Evolutionary conservation across 768 basidiomycete species (phyloP), one percentile per base, ranked within the genome.

Genomic region (Russula earlei): DNA sequence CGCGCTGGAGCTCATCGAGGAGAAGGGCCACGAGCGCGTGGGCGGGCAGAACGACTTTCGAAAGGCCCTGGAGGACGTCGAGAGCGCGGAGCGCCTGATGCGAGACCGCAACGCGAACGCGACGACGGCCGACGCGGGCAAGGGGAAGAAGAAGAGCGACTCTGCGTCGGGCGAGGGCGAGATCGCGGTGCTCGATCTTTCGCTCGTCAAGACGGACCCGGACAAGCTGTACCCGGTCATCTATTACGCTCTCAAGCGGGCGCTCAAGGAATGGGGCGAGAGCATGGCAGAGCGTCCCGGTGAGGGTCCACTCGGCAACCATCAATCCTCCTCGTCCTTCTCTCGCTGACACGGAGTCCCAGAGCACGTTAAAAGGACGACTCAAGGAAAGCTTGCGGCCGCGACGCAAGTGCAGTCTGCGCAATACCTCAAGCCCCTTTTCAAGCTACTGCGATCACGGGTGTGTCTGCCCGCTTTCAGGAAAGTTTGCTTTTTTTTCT

Each of bases 141-240:
- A 80, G 60, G 82, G 77, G 64, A 84, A 82, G 73, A 84, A 79
- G 68, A 85, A 82, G 62, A 82, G 77, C 8, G 75, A 79, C 1
- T 45, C 54, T 20, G 29, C 52, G 9, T 75, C 67, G 22, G 67
- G 67, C 42, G 62, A 68, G 49, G 60, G 65, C 49, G 73, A 84
- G 64, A 71, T 76, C 29, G 71, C 74, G 41, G 69, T 65, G 29
- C 72, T 99, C 45, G 91, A 99, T 69, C 69, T 98, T 27, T 74
- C 68, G 6, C 76, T 97, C 57, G 68, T 97, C 66, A 95, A 92
- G 76, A 82, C 81, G 17, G 91, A 98, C 68, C 89, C 92, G 7
- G 90, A 95, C 74, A 96, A 90, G 70, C 74, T 98, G 27, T 97
- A 99, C 67, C 96, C 96, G 0, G 75, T 97, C 64, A 97, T 99